Conservation (phyloP, 2,329 filamentous ascomycete species). For the Fusarium mundagurra region DNA sequence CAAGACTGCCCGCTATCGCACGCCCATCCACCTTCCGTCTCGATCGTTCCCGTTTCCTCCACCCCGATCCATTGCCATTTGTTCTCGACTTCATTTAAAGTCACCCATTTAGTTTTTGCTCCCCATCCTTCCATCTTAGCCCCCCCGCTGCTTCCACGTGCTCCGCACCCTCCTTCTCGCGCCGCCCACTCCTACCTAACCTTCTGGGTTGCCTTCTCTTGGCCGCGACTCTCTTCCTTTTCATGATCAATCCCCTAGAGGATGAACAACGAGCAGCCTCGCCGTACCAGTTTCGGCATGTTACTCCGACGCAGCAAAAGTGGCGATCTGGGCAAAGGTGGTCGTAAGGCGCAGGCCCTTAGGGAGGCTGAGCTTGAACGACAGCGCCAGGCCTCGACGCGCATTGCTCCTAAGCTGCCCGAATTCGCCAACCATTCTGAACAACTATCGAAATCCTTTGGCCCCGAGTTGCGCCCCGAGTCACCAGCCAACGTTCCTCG, state of each 20-base stretch:
- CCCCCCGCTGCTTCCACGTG: constrained; percentile 37
- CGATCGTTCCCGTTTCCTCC: constrained; percentile 25
- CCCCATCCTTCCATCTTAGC: constrained; percentile 21
- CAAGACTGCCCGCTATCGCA: constrained; percentile 17
- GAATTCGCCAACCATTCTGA: constrained; percentile 61
- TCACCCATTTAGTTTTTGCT: constrained; percentile 19
- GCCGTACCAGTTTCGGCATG: constrained; percentile 61
- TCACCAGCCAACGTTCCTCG: constrained; percentile 68
- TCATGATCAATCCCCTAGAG: constrained; percentile 41
- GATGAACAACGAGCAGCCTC: constrained; percentile 46
- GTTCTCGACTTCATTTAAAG: constrained; percentile 30
- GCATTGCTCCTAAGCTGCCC: constrained; percentile 61
- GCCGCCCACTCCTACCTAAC: constrained; percentile 25
- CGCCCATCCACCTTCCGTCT: constrained; percentile 21
- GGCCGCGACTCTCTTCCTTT: constrained; percentile 38
- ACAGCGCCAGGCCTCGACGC: constrained; percentile 59
- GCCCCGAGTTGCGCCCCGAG: constrained; percentile 69
- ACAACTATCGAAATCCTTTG: constrained; percentile 57
- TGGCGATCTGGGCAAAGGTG: constrained; percentile 68
- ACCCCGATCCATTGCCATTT: constrained; percentile 17
- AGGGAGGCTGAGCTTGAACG: constrained; percentile 62
- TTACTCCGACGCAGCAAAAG: constrained; percentile 76
- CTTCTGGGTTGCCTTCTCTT: constrained; percentile 21
- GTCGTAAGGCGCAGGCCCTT: constrained; percentile 67
- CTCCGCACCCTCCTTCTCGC: constrained; percentile 36